Base-by-base conservation (phyloP, 2,329 filamentous ascomycete genomes). In the Neopestalotiopsis sp. region DNA sequence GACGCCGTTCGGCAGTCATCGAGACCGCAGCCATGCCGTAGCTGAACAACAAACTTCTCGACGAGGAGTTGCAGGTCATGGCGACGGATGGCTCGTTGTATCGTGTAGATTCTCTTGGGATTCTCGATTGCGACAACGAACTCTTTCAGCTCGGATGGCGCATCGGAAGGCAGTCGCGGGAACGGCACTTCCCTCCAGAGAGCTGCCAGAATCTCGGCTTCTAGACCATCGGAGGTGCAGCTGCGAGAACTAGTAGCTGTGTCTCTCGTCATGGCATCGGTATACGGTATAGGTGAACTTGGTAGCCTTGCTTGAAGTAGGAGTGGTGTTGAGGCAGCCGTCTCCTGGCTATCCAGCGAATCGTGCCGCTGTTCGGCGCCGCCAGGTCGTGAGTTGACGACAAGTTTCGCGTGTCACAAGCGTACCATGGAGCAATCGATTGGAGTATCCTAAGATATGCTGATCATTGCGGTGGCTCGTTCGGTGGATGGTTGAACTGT, bases 1-100 rank as follows among this genome's bases (percentile, higher is more conserved):
- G 93, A 95, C 14, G 93, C 82, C 1, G 90, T 95, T 45, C 84
- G 85, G 80, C 94, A 97, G 65, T 86, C 83, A 66, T 86, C 82
- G 72, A 88, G 88, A 71, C 89, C 89, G 78, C 94, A 97, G 71
- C 94, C 94, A 72, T 92, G 88, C 68, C 94, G 89, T n/a, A 97
- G 88, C 80, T 97, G 94, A 42, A 88, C 84, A 64, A 95, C 90
- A 77, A 93, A 97, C 90, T 87, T 89, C 75, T 92, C 89, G 14
- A 94, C 89, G 17, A 94, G 80, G 3, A 88, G 80, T 76, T 94
- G 91, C 71, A 92, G 89, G 72, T 87, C 84, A 74, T 91, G 88
- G 4, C 90, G 87, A 42, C 90, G 87, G 71, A 83, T 87, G 38
- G 89, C 89, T 65, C 84, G 84, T 75, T 91, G 86, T 24, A 91